phyloP scores from a whole-genome alignment of 2,329 filamentous ascomycete genomes.

The Xylaria sp. region DNA sequence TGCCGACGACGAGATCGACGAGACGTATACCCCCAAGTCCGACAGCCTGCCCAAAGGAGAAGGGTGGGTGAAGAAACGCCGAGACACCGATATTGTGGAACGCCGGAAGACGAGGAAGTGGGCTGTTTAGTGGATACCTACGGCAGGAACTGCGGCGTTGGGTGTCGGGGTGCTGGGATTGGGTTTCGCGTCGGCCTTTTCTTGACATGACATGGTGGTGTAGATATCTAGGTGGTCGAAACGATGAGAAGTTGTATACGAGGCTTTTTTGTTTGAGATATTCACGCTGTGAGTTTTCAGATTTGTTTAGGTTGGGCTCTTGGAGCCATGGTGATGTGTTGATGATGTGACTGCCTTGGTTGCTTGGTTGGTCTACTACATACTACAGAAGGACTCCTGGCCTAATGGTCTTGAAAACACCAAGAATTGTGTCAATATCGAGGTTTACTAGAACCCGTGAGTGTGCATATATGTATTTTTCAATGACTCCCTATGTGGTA shows the following conservation, averaged over 20 bases:
- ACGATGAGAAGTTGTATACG: no score
- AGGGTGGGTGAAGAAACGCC: slow-evolving; percentile 35
- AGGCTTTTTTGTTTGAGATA: not conserved
- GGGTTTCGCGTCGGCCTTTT: not conserved
- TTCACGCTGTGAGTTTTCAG: not conserved
- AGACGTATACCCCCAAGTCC: slow-evolving; percentile 39
- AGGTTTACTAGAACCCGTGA: no score
- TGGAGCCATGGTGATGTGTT: no score
- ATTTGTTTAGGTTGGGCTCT: not conserved
- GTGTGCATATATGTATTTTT: no score
- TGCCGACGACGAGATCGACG: slow-evolving; percentile 48
- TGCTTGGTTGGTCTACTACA: no score
- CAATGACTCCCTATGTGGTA: no score
- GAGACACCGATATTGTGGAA: no score
- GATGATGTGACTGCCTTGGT: no score
- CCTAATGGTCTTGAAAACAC: no score
- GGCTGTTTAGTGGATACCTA: not conserved
- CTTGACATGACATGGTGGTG: not conserved
- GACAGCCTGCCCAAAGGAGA: slow-evolving; percentile 17
- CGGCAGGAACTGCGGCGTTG: not conserved
- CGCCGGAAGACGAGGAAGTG: slow-evolving; percentile 8
- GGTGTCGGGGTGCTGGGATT: not conserved
- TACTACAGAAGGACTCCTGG: no score
- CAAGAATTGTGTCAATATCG: no score
- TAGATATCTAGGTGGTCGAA: not conserved